These are phyloP conservation scores for Lentinus brumalis DNA, from an alignment of 768 basidiomycete genomes.

Conservation along the genomic window DNA sequence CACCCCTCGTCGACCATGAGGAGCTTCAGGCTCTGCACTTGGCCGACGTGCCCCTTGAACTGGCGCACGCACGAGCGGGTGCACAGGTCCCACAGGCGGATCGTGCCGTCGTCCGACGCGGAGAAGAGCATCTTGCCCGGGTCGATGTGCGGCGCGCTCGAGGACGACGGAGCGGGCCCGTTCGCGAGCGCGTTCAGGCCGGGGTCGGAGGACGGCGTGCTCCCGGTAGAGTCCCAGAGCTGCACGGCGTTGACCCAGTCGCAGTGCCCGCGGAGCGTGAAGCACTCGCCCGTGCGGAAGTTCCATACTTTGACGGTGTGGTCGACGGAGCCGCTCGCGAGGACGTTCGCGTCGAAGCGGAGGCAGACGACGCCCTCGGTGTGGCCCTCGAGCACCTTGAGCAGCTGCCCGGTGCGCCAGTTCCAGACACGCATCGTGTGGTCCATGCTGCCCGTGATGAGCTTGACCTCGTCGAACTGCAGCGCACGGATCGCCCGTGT, in stretches of 20 bases:
- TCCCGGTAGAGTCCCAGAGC: constrained; percentile 75
- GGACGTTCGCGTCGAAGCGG: constrained; percentile 87
- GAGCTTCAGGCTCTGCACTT: constrained; percentile 89
- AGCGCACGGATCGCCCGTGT: constrained; percentile 88
- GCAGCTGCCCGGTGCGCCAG: constrained; percentile 87
- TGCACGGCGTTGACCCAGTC: constrained; percentile 98
- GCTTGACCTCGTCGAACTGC: constrained; percentile 93
- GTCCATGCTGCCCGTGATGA: constrained; percentile 98
- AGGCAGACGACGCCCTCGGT: constrained; percentile 90
- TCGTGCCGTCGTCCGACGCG: constrained; percentile 91
- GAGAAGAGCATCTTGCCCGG: constrained; percentile 96
- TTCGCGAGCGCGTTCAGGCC: constrained; percentile 4
- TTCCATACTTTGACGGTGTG: constrained; percentile 97
- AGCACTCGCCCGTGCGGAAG: constrained; percentile 86
- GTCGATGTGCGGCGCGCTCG: constrained; percentile 51
- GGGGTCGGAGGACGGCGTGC: constrained; percentile 23
- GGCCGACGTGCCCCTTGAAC: constrained; percentile 89
- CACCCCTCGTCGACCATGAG: constrained; percentile 63
- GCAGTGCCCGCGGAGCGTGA: constrained; percentile 87
- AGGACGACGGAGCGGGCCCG: not conserved
- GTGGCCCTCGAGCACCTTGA: constrained; percentile 88
- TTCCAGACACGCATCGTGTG: constrained; percentile 94
- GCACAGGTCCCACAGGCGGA: constrained; percentile 92
- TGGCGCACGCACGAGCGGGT: constrained; percentile 77
- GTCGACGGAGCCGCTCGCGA: constrained; percentile 93